Conservation (phyloP, 495 filamentous ascomycete genomes). For the Hypoxylon trugodes region DNA sequence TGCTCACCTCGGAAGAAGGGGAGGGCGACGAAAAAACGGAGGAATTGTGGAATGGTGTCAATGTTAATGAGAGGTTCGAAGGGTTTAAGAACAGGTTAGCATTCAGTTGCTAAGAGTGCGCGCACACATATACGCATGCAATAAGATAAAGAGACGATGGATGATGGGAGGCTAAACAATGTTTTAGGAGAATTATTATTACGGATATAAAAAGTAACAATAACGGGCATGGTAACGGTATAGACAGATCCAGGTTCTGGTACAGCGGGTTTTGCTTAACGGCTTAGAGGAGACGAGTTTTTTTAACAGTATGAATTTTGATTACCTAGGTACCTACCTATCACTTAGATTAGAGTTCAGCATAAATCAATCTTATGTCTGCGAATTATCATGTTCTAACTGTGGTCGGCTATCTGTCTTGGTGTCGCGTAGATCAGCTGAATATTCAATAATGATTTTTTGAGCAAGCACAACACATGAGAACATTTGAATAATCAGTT, state of each 20-base stretch:
- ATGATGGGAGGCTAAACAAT: not conserved
- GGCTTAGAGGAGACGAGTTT: not conserved
- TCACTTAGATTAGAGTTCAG: too few species aligned
- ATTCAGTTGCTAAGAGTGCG: constrained; percentile 17
- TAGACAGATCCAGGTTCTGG: constrained; percentile 3
- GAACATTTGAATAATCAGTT: constrained; percentile 12
- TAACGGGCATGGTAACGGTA: constrained; percentile 6
- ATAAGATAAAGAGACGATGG: not conserved
- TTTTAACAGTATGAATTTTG: not conserved
- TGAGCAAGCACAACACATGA: not conserved
- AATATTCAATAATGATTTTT: too few species aligned
- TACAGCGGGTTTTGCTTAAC: constrained; percentile 1
- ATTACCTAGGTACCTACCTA: not conserved
- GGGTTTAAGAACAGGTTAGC: constrained; percentile 55
- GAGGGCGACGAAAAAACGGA: constrained; percentile 57
- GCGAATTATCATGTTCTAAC: too few species aligned
- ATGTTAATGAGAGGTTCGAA: constrained; percentile 62
- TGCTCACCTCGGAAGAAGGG: too few species aligned
- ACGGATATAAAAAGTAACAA: not conserved
- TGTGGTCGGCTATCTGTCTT: too few species aligned
- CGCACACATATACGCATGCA: not conserved
- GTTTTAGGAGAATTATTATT: not conserved
- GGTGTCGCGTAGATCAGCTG: too few species aligned
- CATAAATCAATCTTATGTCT: too few species aligned
- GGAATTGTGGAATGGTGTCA: constrained; percentile 81